Evolutionary conservation across 257 asterid species (phyloP), one percentile per base, ranked within the genome.

Genomic region (Parsonsia alboflavescens): DNA sequence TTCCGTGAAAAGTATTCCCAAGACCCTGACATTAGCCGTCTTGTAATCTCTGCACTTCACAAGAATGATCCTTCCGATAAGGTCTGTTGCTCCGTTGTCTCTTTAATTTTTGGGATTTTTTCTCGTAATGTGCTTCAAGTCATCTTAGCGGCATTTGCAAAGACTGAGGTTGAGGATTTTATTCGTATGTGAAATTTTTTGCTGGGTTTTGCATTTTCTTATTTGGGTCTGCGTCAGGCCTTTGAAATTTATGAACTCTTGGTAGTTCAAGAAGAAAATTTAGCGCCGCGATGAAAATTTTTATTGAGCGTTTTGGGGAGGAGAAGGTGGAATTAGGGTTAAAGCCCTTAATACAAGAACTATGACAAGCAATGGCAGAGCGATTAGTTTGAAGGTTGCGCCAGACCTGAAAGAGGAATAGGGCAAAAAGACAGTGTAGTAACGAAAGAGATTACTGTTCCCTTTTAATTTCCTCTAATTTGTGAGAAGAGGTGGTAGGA

Each of bases 11-110:
- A 81, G 79, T 83, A 82, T 30, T 91, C 97, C 1, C 80, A 85
- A 45, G 54, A 2, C 15, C 95, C 92, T 16, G 91, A 82, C 24
- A 26, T 68, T 44, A 90, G 84, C 0, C 81, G 77, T 33, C 82
- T 94, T 75, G 85, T 83, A 71, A 86, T 92, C 57, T 80, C 96
- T 17, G 81, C 93, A 58, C 88, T 87, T 71, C 93, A 88, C 85
- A 83, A 75, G 82, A 86, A 78, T 64, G 91, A 94, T 78, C 96
- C 96, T 73, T 80, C 90, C 28, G 69, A 83, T 75, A 94, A 88
- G 97, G 98, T 90, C 52, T 5, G 22, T 45, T 44, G 5, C 33
- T 30, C 6, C 6, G 33, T 70, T 33, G 45, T 59, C 46, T 30
- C 52, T 10, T 50, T 33, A 7, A 9, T 63, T 16, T 30, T 39